phyloP scores from a whole-genome alignment of 345 rosid genomes.

The Chamaenerion angustifolium region DNA sequence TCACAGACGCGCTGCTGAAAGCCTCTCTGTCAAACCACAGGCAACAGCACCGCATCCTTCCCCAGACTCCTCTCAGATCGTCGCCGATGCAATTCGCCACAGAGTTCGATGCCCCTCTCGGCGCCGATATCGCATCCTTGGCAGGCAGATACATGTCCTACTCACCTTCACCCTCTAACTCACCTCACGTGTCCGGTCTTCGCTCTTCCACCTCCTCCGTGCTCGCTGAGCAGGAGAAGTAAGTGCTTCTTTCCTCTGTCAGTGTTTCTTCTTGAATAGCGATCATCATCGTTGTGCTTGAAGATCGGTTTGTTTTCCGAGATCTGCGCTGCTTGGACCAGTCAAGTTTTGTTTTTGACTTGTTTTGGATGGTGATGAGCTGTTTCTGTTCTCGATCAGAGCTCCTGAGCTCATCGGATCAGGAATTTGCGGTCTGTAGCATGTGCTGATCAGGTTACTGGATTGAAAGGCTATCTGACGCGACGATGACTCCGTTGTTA shows the following conservation, averaged over 20 bases:
- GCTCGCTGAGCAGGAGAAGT: slow-evolving; percentile 77
- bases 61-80: slow-evolving; percentile 1
- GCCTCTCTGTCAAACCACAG: too few species aligned
- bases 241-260: not conserved
- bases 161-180: slow-evolving; percentile 69
- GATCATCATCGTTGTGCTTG: slow-evolving; percentile 4
- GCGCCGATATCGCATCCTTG: slow-evolving; percentile 23
- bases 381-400: not conserved
- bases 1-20: too few species aligned
- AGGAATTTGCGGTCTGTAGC: too few species aligned
- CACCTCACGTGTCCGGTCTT: slow-evolving; percentile 63
- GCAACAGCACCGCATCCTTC: too few species aligned
- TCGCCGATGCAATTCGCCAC: slow-evolving; percentile 8
- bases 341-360: not conserved
- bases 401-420: too few species aligned
- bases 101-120: slow-evolving; percentile 6
- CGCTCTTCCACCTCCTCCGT: slow-evolving; percentile 48
- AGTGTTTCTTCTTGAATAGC: not conserved
- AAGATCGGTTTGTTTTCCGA: slow-evolving; percentile 3
- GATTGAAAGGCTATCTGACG: too few species aligned
- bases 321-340: not conserved
- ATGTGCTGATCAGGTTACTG: too few species aligned
- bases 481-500: too few species aligned
- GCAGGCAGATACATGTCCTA: slow-evolving; percentile 66
- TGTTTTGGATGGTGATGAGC: not conserved